Base-by-base conservation (phyloP, 164 flowering plant genomes). In the Magnolia kwangsiensis region DNA sequence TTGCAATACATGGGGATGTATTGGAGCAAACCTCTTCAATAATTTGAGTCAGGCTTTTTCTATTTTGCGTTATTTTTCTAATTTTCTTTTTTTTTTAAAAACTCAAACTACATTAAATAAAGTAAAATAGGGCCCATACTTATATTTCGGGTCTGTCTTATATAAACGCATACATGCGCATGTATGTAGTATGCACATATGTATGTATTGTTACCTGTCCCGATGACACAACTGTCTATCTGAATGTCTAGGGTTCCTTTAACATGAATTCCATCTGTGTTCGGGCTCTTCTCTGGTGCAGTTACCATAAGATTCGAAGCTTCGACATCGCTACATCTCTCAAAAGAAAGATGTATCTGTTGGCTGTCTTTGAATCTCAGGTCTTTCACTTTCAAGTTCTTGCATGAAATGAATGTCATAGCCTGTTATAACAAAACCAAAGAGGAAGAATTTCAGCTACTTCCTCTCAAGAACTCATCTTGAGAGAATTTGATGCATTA, bases 271-370 rank as follows among this genome's bases (percentile, higher is more conserved):
- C 78, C 78, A 59, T 75, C 78, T 9, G 78, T 75, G 67, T 75
- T 75, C 49, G 78, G 78, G 24, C 78, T 75, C 0, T 37, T 59
- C 37, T n/a, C 78, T 37, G 78, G 73, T 55, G 78, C 78, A 68
- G 67, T 75, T 55, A 75, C 45, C 21, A 31, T 59, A 24, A 75
- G 78, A 69, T 67, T 20, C 2, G 73, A 58, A 69, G 73, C 73
- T 37, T 6, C 23, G 55, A 75, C 73, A 37, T 55, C 37, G 21
- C 19, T 24, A 72, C 93, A 88, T 18, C 72, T 78, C 55, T 90
- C 78, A 59, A 95, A 86, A 0, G 79, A n/a, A 0, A 90, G 63
- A 81, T 92, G 97, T 78, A 95, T 91, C 83, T 91, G 86, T 69
- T 90, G 98, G 7, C 93, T 86, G 81, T 95, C 81, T 77, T 82